Evolutionary conservation across 2,329 filamentous ascomycete species (phyloP), one percentile per base, ranked within the genome.

Genomic region (Neurospora crassa): DNA sequence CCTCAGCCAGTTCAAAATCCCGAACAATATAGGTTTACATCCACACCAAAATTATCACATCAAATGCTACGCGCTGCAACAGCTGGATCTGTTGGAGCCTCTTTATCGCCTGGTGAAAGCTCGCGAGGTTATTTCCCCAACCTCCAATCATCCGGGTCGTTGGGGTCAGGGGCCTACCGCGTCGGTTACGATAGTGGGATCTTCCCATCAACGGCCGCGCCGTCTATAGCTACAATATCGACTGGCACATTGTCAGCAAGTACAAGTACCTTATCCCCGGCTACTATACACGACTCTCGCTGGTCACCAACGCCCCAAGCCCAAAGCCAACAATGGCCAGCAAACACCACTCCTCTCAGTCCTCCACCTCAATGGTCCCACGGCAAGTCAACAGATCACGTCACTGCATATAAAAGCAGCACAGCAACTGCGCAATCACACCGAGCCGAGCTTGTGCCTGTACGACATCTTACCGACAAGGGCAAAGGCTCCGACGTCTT

Each of bases 401-500:
- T 18, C 16, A n/a, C 53, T 14, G 29, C 53, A 34, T 63, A 63
- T 16, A 63, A 16, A 29, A 63, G 16, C 29, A 34, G 29, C 29
- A 63, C 29, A 29, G 29, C 18, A 11, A 37, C 53, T n/a, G 16
- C 37, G 24, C 53, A 63, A n/a, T 63, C 29, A 37, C 24, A 37
- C 53, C 70, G 43, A 14, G 18, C 74, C 12, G 45, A 73, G 2
- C 63, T 76, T 40, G 69, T 69, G 1, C 73, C 74, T 1, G 47
- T 45, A 14, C 71, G 74, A 2, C 74, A 74, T 29, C 70, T 76
- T 2, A 72, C 63, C 8, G 74, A 76, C 45, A 76, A 75, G 40
- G 73, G 70, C 14, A 77, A 76, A 67, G 68, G 76, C n/a, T 78
- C 77, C 42, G 76, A 77, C 10, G 76, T 82, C 1, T 74, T 79